Evolutionary conservation across 345 rosid species (phyloP).

Genomic region (Salix dunnii): DNA sequence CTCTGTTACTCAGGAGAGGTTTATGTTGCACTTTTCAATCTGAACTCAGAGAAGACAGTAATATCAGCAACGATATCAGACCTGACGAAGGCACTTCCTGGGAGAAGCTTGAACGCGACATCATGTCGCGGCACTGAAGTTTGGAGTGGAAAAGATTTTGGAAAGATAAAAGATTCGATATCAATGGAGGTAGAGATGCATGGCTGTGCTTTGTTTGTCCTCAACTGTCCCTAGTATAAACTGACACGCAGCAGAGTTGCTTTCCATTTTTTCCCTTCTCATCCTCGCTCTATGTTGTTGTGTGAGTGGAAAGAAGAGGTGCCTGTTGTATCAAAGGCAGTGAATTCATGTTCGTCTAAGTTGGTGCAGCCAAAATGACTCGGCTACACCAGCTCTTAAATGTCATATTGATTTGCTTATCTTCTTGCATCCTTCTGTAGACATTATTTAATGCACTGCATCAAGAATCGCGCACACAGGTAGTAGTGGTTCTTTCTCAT

Average conservation of each 20-base stretch:
- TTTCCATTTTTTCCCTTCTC: neutral
- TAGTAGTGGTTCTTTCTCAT: too few relatives aligned
- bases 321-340: neutral
- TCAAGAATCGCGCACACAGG: too few relatives aligned
- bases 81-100: constrained; percentile 44
- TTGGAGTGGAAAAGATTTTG: constrained; percentile 51
- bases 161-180: constrained; percentile 25
- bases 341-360: neutral
- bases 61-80: constrained; percentile 58
- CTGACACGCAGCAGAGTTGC: neutral
- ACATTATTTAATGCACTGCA: too few relatives aligned
- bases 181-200: constrained; percentile 47
- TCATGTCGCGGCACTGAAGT: constrained; percentile 53
- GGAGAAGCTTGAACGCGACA: constrained; percentile 31
- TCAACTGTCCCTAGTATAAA: constrained; percentile 37
- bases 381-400: neutral
- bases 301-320: neutral
- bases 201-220: constrained; percentile 57
- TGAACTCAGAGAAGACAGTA: constrained; percentile 20
- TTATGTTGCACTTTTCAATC: constrained; percentile 29
- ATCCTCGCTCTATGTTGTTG: neutral
- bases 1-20: constrained; percentile 22
- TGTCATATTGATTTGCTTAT: neutral
- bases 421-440: too few relatives aligned
- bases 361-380: neutral